Conservation (phyloP, 2,329 filamentous ascomycete species). For the Aspergillus flavus region DNA sequence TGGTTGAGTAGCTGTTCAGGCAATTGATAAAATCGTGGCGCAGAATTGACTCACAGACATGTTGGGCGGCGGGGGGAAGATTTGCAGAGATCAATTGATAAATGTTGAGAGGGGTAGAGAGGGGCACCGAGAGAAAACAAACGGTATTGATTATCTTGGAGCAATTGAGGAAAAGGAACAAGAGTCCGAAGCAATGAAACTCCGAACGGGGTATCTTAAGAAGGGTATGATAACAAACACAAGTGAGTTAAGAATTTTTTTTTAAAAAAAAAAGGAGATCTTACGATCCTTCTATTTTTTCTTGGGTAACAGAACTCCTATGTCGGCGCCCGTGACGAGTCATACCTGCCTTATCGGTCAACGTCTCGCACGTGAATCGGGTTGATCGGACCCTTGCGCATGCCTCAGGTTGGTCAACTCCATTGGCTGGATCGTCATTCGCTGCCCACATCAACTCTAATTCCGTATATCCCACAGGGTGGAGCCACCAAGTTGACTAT, state of each 20-base stretch:
- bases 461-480: background rate
- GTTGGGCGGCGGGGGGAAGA: constrained; percentile 16
- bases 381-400: background rate
- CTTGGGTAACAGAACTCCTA: background rate
- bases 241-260: background rate
- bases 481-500: background rate
- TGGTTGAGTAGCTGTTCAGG: constrained; percentile 9
- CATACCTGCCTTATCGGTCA: constrained; percentile 2
- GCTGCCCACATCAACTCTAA: background rate
- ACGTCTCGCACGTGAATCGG: background rate
- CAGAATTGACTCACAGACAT: constrained; percentile 38
- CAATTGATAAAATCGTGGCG: constrained; percentile 2
- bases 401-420: background rate
- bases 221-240: background rate
- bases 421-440: background rate
- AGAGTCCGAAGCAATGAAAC: background rate
- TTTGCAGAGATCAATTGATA: background rate
- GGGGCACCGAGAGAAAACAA: background rate
- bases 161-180: background rate
- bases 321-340: constrained; percentile 3
- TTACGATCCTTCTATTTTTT: background rate
- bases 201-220: background rate
- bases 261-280: too few relatives aligned
- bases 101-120: background rate
- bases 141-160: background rate